Base-by-base conservation (phyloP, 78 protist species). In the Dictyostelium discoideum region DNA sequence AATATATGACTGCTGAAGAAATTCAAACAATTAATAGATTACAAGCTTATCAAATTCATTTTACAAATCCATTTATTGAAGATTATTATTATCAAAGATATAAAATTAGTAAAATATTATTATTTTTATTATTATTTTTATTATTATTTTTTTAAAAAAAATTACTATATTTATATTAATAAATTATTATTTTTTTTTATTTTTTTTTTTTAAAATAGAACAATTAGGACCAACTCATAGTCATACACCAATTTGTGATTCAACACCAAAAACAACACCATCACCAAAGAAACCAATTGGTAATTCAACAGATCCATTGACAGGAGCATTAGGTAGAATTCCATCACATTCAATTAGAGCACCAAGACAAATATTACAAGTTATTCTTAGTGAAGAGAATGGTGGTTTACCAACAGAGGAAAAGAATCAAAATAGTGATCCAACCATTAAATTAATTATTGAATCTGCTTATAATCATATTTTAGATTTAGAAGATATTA, bases 301-400 rank as follows among this genome's bases (percentile, higher is more conserved):
- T 29, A 48, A 85, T n/a, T 20, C 69, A 60, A 85, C 73, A 3
- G 96, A 93, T 80, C 93, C 96, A 80, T 79, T 93, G 50, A n/a
- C 63, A n/a, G 96, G 96, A 63, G 92, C 93, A 39, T 44, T 93
- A 5, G 96, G 96, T 32, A 54, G 96, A 46, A 93, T 93, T 39
- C 96, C 96, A n/a, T 86, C 96, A 39, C 96, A 93, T 37, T 93
- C 96, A 8, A 87, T 93, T 84, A 87, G 96, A 84, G 96, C 96
- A 32, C 96, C 96, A 78, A 65, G 96, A 85, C 96, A 80, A 37
- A 82, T 93, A 1, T 32, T 93, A 18, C 96, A 93, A 48, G 87
- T 93, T 60, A 76, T 87, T 14, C 46, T 93, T 3, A 84, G 80
- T 22, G 82, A 82, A 4, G 88, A 90, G 18, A 84, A 81, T 37